Base-by-base conservation (phyloP, 1,139 yeast species). In the Petasospora rhodanensis region DNA sequence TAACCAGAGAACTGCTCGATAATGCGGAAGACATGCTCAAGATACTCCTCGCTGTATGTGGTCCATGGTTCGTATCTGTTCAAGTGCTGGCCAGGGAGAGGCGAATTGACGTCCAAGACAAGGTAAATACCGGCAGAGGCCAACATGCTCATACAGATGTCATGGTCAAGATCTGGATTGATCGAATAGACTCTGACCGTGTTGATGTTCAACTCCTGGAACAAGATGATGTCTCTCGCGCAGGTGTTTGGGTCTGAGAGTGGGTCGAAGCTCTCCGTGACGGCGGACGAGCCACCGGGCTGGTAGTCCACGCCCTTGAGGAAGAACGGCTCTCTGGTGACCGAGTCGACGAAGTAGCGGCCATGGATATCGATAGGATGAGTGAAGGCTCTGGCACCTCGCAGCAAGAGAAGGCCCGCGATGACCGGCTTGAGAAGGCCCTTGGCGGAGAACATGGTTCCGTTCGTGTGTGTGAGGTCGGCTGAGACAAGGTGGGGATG, bases 91-190 rank as follows among this genome's bases (percentile, higher is more conserved):
- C 76, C 73, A 13, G 69, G 73, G 32, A 80, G 57, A 0, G 97
- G 96, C 0, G 96, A 82, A 56, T 87, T 89, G 23, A 91, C 95
- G 57, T 91, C 98, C 24, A 91, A 65, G 21, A 91, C 79, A 35
- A 91, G 69, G 55, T 91, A 91, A 22, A 91, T 89, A 0, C 97
- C 97, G 0, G 96, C 95, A 7, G 79, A 68, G 4, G 96, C 96
- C 37, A 91, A 67, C 62, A 89, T 61, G 0, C 94, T 73, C 97
- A 91, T 91, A 55, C 98, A 91, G 37, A 69, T 72, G 49, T 89
- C 94, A 58, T 91, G 98, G 55, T 87, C 71, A 39, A 86, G 63
- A 39, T 78, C 76, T 3, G 96, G 84, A 48, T 86, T 84, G 25
- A 91, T 72, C 1, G 96, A 80, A 53, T 91, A 91, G 11, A 91